A percentile compares a stretch with the other conserved stretches of the same genome.
These are phyloP conservation scores for Talaromyces trachyspermus DNA, from an alignment of 495 filamentous ascomycete genomes.

Conservation along the genomic window DNA sequence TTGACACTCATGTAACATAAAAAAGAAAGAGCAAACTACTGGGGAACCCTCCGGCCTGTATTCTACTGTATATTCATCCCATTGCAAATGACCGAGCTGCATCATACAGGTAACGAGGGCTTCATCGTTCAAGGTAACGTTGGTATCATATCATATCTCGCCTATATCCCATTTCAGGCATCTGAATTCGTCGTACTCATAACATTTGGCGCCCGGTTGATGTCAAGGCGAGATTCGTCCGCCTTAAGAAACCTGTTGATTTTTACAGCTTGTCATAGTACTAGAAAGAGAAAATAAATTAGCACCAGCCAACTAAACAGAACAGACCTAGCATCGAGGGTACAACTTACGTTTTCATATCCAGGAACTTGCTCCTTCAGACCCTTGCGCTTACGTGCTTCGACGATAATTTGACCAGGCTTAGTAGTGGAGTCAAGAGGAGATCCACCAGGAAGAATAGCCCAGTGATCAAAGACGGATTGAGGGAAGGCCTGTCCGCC, in stretches of 20 bases:
- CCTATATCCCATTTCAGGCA: constrained; percentile 1
- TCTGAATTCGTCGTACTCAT: constrained; percentile 45
- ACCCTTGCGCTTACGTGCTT: constrained; percentile 98
- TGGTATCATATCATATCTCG: constrained; percentile 31
- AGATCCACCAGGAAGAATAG: constrained; percentile 87
- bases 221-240: constrained; percentile 26
- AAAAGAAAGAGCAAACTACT: constrained; percentile 3
- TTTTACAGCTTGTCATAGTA: constrained; percentile 99
- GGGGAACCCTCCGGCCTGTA: constrained; percentile 7
- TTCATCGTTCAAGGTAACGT: constrained; percentile 22
- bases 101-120: constrained; percentile 5
- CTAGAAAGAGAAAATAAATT: constrained; percentile 33
- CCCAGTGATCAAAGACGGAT: constrained; percentile 97
- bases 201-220: constrained; percentile 35
- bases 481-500: constrained; percentile 99
- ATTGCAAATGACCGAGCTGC: constrained; percentile 5
- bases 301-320: constrained; percentile 42
- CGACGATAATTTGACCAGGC: constrained; percentile 75
- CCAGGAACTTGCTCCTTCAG: constrained; percentile 89
- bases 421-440: constrained; percentile 80
- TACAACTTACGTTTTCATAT: constrained; percentile 80
- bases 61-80: constrained; percentile 6
- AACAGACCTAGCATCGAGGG: neutral
- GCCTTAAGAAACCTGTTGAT: constrained; percentile 17
- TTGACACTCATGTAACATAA: constrained; percentile 9